Percentiles rank a stretch among this genome's conserved stretches.
Conservation (phyloP, 441 rosid species). For the Populus trichocarpa region DNA sequence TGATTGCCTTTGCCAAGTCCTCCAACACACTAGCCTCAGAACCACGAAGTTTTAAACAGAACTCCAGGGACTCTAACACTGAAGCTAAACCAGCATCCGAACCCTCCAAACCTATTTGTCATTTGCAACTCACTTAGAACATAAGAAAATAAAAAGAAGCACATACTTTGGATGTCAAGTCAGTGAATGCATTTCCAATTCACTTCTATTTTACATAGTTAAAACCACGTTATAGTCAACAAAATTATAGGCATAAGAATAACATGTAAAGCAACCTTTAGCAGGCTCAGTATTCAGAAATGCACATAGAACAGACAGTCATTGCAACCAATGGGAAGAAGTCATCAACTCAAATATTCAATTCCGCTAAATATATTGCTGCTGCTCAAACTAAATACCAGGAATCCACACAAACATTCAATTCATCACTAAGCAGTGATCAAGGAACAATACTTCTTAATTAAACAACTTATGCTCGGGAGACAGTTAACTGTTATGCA, state of each 20-base stretch:
- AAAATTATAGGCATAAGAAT: not conserved
- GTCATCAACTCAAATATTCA: not conserved
- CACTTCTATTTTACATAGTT: not conserved
- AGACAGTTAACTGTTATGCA: not conserved
- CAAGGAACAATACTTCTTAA: not conserved
- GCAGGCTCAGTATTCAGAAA: not conserved
- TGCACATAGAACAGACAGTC: not conserved
- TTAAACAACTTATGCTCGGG: not conserved
- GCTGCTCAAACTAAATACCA: not conserved
- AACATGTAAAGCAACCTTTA: not conserved
- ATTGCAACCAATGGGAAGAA: not conserved
- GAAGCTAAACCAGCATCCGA: slow-evolving; percentile 92
- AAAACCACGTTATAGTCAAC: not conserved
- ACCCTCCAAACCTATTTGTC: slow-evolving; percentile 68
- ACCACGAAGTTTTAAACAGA: slow-evolving; percentile 88
- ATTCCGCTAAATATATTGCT: not conserved
- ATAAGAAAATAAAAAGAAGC: slow-evolving; percentile 1
- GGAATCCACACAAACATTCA: not conserved
- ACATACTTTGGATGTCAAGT: not conserved
- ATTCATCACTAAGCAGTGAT: not conserved
- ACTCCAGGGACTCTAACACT: slow-evolving; percentile 83
- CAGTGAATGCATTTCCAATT: not conserved
- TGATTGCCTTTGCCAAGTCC: slow-evolving; percentile 85
- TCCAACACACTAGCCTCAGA: slow-evolving; percentile 91
- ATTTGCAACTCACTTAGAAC: slow-evolving; percentile 5